phyloP scores from a whole-genome alignment of 2,329 filamentous ascomycete species.

The Akanthomyces uredinophilus region DNA sequence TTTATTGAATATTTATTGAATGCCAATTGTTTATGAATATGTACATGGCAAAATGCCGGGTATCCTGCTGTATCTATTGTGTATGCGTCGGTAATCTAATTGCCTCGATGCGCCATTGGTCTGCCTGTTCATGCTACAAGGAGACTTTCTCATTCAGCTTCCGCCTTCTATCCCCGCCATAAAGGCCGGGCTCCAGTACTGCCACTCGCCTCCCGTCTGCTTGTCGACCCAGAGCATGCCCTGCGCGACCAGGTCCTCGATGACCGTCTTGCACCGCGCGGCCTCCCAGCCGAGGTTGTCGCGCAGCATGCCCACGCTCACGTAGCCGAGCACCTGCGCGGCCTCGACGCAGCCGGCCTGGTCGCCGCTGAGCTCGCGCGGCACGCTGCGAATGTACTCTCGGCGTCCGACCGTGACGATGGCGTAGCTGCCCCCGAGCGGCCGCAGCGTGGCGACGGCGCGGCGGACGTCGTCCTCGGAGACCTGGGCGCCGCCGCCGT shows the following conservation, averaged over 20 bases:
- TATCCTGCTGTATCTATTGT: constrained; percentile 12
- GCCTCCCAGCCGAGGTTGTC: constrained; percentile 81
- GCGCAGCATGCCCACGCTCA: constrained; percentile 84
- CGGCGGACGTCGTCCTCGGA: constrained; percentile 90
- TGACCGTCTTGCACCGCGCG: constrained; percentile 78
- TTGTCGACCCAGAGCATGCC: constrained; percentile 92
- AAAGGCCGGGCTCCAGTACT: constrained; percentile 87
- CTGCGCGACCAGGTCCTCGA: constrained; percentile 84
- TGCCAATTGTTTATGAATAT: constrained; percentile 25
- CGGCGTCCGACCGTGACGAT: constrained; percentile 79
- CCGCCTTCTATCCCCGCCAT: constrained; percentile 45
- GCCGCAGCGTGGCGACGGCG: constrained; percentile 80
- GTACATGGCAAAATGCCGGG: not conserved
- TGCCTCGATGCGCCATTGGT: not conserved
- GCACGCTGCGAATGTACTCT: constrained; percentile 85
- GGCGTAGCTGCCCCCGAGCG: constrained; percentile 82
- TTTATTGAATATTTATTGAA: constrained; percentile 21
- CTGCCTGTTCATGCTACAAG: not conserved
- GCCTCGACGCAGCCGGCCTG: constrained; percentile 90
- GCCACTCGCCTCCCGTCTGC: constrained; percentile 70
- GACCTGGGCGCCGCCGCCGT: constrained; percentile 69
- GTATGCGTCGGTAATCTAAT: not conserved
- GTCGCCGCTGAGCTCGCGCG: constrained; percentile 91
- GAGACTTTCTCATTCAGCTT: not conserved
- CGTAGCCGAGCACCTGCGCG: constrained; percentile 82